A percentile compares a stretch with the other conserved stretches of the same genome.
Conservation (phyloP, 2,329 filamentous ascomycete genomes). For the Cadophora sp. region DNA sequence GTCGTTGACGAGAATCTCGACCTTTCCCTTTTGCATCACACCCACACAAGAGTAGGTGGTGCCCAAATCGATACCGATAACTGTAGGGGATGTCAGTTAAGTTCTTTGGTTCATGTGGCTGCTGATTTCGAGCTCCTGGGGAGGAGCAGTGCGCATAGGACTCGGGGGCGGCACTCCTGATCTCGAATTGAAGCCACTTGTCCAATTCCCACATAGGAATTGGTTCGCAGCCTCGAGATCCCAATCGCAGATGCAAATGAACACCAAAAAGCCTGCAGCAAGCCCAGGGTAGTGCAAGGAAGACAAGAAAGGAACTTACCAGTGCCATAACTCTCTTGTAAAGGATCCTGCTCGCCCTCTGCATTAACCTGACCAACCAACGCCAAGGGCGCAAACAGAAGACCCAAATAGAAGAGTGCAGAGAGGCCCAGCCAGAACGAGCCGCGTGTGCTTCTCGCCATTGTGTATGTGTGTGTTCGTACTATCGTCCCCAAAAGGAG, state of each 20-base stretch:
- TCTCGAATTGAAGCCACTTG: background rate
- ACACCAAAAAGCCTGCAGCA: background rate
- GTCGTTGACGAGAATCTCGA: conserved; percentile 95
- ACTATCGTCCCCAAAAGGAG: background rate
- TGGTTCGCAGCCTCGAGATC: background rate
- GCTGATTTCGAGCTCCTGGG: background rate
- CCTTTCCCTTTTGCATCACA: conserved; percentile 95
- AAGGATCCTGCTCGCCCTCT: conserved; percentile 68
- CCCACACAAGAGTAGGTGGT: conserved; percentile 90
- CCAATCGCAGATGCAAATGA: background rate
- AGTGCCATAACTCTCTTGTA: conserved; percentile 79
- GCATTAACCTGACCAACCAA: conserved; percentile 80
- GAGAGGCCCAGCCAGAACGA: conserved; percentile 82
- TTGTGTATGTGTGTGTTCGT: background rate
- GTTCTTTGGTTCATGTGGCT: background rate
- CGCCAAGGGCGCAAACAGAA: conserved; percentile 86
- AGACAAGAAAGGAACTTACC: conserved; percentile 48
- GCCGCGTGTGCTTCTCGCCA: conserved; percentile 45
- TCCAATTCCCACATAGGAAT: background rate
- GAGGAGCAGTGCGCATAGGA: background rate
- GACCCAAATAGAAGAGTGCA: conserved; percentile 88
- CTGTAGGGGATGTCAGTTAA: conserved; percentile 48
- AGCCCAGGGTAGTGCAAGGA: background rate
- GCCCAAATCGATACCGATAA: conserved; percentile 95
- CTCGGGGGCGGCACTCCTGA: background rate